Base-by-base conservation (phyloP, 352 stramenopile species). In the Phytophthora idaei region DNA sequence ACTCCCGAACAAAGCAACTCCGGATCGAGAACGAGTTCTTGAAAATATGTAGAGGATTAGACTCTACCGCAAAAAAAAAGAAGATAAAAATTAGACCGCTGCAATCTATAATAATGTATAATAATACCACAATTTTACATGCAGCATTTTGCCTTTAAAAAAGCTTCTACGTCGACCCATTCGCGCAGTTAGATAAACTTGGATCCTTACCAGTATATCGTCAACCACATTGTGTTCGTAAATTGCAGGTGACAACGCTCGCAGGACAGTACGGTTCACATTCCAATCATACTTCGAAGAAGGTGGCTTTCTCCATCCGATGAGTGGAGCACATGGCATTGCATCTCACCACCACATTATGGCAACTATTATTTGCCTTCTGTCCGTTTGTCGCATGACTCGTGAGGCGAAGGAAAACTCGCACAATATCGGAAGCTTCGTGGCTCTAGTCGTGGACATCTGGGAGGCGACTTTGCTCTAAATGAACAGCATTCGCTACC, bases 351-450 rank as follows among this genome's bases (percentile, higher is more conserved):
- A 21, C 28, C 58, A 59, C 39, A 53, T 32, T 48, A 34, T 50
- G 27, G 44, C 7, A 21, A n/a, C 29, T 31, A 44, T 32, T 57
- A 8, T 31, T 42, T 66, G 11, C 36, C 36, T 15, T 42, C 36
- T 42, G 36, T 42, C 36, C 11, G 12, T 42, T 42, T 70, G 63
- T 67, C 49, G 41, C 49, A 70, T 51, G 28, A 34, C 12, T 44
- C 48, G 5, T 28, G 12, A 52, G 25, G 17, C 10, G 27, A 1
- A 37, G 12, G 2, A 52, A 14, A 25, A 25, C 46, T 25, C 17
- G 28, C 37, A n/a, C 11, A 29, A 6, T 17, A 50, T 50, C 12
- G 31, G 27, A 56, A 25, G 27, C 21, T 57, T 45, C 42, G 51
- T 44, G 21, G 52, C 46, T 51, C 45, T 27, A 27, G 12, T 3